phyloP scores from a whole-genome alignment of 2,329 filamentous ascomycete genomes.

The Fusarium nelsonii region DNA sequence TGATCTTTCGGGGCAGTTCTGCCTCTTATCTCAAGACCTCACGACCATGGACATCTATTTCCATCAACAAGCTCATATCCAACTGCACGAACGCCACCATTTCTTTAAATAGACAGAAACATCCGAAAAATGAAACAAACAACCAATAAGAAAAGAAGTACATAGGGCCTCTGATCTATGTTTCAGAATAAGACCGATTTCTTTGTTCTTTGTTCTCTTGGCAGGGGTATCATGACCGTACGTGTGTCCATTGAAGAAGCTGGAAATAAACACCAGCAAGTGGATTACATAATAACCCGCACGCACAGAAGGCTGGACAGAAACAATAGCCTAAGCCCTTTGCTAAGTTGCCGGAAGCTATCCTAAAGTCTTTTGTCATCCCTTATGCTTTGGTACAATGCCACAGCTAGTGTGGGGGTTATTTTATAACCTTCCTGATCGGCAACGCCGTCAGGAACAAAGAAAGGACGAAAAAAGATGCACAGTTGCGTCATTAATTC shows the following conservation, averaged over 20 bases:
- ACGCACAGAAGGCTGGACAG: no score
- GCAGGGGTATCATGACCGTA: neutral
- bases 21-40: neutral
- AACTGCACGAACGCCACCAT: neutral
- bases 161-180: neutral
- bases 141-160: accelerated
- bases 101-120: conserved; percentile 24
- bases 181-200: neutral
- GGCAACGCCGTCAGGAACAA: neutral
- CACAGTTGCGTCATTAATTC: no score
- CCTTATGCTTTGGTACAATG: no score
- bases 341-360: no score
- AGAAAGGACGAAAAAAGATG: neutral
- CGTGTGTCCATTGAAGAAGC: neutral
- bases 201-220: conserved; percentile 37
- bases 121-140: conserved; percentile 8
- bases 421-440: no score
- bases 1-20: accelerated
- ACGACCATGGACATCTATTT: neutral
- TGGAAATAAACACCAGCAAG: conserved; percentile 7
- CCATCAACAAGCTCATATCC: no score
- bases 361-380: no score
- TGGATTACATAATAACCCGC: no score
- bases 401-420: no score
- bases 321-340: no score